Evolutionary conservation across 176 grass and related monocot species (phyloP).

Genomic region (Rhipidocladum racemiflorum): DNA sequence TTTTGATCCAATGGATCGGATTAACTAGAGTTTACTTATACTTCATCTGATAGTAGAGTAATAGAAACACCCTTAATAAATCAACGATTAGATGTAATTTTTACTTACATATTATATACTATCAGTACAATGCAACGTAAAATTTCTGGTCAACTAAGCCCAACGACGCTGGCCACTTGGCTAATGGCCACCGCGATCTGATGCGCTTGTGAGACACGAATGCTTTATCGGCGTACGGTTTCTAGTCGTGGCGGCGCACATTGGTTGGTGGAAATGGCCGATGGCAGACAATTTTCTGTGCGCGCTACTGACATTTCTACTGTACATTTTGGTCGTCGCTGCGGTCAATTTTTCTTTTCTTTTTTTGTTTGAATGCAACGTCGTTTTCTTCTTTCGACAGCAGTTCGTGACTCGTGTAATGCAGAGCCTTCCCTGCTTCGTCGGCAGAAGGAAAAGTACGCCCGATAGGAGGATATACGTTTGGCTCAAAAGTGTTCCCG

Average conservation of each 20-base stretch:
- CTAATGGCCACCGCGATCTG: slow-evolving; percentile 38
- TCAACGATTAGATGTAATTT: too few relatives aligned
- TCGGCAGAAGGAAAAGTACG: background rate
- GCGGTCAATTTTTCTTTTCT: background rate
- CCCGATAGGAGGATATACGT: background rate
- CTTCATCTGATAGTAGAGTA: too few relatives aligned
- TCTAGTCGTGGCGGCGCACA: slow-evolving; percentile 20
- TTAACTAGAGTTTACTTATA: too few relatives aligned
- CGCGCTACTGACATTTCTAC: background rate
- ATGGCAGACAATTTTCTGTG: slow-evolving; percentile 32
- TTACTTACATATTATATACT: too few relatives aligned
- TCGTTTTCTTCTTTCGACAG: background rate
- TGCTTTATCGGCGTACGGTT: slow-evolving; percentile 4
- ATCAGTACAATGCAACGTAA: too few relatives aligned
- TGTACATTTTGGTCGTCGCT: background rate
- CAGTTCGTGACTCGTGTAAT: background rate
- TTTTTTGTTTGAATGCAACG: background rate
- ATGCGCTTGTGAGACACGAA: slow-evolving; percentile 24
- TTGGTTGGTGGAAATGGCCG: background rate
- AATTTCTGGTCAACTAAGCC: too few relatives aligned
- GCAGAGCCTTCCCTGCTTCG: background rate
- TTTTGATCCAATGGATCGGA: too few relatives aligned
- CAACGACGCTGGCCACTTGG: slow-evolving; percentile 15
- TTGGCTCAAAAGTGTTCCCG: background rate
- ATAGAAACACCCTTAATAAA: too few relatives aligned